Base-by-base conservation (phyloP, 2,329 filamentous ascomycete genomes). In the Sporothrix curviconia region DNA sequence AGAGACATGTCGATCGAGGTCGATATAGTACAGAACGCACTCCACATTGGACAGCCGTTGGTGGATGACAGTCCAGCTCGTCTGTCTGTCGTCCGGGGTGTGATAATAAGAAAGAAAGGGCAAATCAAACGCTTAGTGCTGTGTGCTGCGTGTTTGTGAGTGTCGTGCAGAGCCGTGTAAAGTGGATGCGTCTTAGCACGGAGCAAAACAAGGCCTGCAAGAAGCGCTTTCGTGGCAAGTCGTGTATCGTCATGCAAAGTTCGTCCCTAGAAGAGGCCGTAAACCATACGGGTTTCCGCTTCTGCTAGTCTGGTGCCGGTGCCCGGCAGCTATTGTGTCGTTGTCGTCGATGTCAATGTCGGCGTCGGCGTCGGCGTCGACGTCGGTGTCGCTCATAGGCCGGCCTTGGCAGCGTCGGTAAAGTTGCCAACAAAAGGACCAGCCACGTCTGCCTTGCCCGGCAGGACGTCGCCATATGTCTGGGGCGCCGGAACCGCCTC, bases 381-480 rank as follows among this genome's bases (percentile, higher is more conserved):
- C 7, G 8, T 19, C n/a, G 12, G 6, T 22, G 9, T 7, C 32
- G 30, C 36, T 72, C 64, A 76, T 65, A 72, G 72, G 71, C 80
- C 78, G 15, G 76, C 78, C 11, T 76, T 76, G 22, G 78, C 80
- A 22, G 81, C 81, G 65, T 84, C 81, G 44, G 79, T 77, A 71
- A 84, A 84, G 15, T 81, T 83, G 43, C 81, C 81, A 14, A 84
- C 79, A 40, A 84, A 74, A 46, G 78, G 74, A 44, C 72, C 73
- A 34, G 68, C 68, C 25, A 67, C 68, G 46, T 71, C 70, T 15
- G 72, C 68, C 64, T 73, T 74, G 63, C 75, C 66, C 19, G 69
- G 69, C 14, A 69, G 65, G 6, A 65, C 61, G 52, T 73, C 73
- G 55, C 67, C 72, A 60, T 75, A 73, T 66, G 73, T 44, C 19